Percentiles rank a stretch among this genome's conserved stretches.
phyloP scores from a whole-genome alignment of 2,329 filamentous ascomycete species.

The Diaporthe australafricana region DNA sequence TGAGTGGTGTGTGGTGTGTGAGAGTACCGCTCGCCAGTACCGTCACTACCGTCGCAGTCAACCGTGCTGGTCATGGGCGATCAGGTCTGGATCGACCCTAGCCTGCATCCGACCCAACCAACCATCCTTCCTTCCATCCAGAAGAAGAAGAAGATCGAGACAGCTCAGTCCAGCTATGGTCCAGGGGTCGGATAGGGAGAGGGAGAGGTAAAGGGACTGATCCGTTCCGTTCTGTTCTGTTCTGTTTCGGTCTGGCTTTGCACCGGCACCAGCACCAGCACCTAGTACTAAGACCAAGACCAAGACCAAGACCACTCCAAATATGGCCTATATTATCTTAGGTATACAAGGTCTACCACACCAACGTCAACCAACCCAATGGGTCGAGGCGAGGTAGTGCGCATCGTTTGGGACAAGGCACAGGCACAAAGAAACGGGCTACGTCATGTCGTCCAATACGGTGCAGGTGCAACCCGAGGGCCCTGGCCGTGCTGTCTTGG shows the following conservation, averaged over 20 bases:
- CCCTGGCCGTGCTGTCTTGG: neutral
- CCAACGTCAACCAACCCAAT: neutral
- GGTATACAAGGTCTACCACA: too few relatives aligned
- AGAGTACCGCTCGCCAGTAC: neutral
- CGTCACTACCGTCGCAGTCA: neutral
- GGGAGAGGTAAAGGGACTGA: too few relatives aligned
- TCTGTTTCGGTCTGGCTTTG: neutral
- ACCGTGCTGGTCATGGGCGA: neutral
- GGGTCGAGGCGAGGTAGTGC: neutral
- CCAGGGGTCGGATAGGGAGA: neutral
- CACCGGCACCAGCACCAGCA: neutral
- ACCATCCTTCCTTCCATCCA: neutral
- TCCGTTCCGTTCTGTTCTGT: too few relatives aligned
- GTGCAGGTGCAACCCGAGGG: neutral
- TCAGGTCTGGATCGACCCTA: constrained; percentile 13
- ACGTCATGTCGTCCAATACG: constrained; percentile 8
- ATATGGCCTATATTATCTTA: neutral
- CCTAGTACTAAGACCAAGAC: neutral
- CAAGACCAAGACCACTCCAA: constrained; percentile 1
- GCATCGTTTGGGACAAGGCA: constrained; percentile 21
- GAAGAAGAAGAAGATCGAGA: neutral
- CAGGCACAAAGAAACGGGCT: constrained; percentile 25
- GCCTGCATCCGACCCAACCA: neutral
- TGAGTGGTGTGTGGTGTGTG: neutral
- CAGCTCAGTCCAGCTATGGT: neutral